phyloP scores from a whole-genome alignment of 2,329 filamentous ascomycete genomes.

The Arthroderma sp. region DNA sequence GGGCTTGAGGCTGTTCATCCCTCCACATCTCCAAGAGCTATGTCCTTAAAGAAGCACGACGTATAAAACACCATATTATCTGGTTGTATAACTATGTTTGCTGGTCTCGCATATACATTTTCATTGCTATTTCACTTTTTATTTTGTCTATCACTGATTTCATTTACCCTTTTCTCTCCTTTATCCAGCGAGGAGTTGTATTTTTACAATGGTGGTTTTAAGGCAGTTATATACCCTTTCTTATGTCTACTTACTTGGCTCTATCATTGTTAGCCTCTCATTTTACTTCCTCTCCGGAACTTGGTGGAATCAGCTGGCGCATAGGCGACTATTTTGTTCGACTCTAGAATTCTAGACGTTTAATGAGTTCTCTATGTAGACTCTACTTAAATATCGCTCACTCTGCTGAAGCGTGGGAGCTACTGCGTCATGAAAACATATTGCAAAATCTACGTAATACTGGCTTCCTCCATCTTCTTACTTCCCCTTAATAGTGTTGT shows the following conservation, averaged over 20 bases:
- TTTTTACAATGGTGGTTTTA: not conserved
- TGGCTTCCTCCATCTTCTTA: too few species aligned
- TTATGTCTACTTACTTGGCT: not conserved
- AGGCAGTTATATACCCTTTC: not conserved
- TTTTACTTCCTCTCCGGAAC: not conserved
- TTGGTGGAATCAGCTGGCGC: not conserved
- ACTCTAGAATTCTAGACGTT: not conserved
- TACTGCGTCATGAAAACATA: too few species aligned
- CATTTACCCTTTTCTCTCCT: not conserved
- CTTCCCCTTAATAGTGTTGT: too few species aligned
- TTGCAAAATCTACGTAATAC: too few species aligned
- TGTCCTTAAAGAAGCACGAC: not conserved
- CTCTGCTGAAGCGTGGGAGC: too few species aligned
- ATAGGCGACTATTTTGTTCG: not conserved
- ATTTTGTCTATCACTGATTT: not conserved
- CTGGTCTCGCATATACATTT: not conserved
- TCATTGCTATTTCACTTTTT: not conserved
- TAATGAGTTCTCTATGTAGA: not conserved
- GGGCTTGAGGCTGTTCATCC: slow-evolving; percentile 22
- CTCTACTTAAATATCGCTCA: too few species aligned
- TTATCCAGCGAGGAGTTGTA: not conserved
- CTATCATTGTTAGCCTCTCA: not conserved
- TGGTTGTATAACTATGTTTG: not conserved
- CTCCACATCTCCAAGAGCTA: not conserved
- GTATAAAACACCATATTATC: not conserved